Conservation (phyloP, 805 yeast genomes). For the Saturnispora hagleri region DNA sequence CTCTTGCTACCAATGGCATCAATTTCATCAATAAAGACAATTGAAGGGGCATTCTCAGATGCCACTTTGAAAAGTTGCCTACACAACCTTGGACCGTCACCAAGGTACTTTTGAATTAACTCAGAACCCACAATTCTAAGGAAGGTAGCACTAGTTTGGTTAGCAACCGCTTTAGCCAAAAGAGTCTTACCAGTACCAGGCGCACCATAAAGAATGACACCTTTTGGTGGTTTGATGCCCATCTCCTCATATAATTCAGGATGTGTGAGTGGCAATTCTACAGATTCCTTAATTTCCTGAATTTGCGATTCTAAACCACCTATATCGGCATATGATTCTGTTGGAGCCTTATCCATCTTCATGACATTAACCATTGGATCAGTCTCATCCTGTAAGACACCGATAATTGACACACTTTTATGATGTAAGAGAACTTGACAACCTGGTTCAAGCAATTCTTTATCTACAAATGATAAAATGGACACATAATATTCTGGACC, state of each 20-base stretch:
- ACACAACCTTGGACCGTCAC: conserved; percentile 94
- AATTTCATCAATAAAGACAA: conserved; percentile 95
- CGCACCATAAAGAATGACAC: conserved; percentile 93
- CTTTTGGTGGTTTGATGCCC: conserved; percentile 98
- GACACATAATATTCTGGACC: conserved; percentile 98
- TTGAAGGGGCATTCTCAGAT: conserved; percentile 95
- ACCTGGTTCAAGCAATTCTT: conserved; percentile 92
- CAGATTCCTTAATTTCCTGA: conserved; percentile 96
- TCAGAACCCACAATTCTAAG: conserved; percentile 95
- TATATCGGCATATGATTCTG: conserved; percentile 92
- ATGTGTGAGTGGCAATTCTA: conserved; percentile 90
- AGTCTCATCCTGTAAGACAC: conserved; percentile 95
- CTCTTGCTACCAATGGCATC: conserved; percentile 99
- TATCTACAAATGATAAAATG: conserved; percentile 92
- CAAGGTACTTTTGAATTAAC: conserved; percentile 90
- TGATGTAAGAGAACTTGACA: conserved; percentile 93
- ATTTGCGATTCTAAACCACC: conserved; percentile 95
- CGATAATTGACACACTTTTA: conserved; percentile 92
- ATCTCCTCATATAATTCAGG: conserved; percentile 96
- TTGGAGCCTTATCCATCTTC: conserved; percentile 97
- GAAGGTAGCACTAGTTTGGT: conserved; percentile 94
- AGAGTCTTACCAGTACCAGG: conserved; percentile 98
- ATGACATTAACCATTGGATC: conserved; percentile 97
- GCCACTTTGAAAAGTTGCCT: conserved; percentile 95
- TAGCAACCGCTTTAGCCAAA: conserved; percentile 95